Evolutionary conservation across 768 basidiomycete genomes (phyloP), one percentile per base, ranked within the genome.

Genomic region (Hericium rajendrae): DNA sequence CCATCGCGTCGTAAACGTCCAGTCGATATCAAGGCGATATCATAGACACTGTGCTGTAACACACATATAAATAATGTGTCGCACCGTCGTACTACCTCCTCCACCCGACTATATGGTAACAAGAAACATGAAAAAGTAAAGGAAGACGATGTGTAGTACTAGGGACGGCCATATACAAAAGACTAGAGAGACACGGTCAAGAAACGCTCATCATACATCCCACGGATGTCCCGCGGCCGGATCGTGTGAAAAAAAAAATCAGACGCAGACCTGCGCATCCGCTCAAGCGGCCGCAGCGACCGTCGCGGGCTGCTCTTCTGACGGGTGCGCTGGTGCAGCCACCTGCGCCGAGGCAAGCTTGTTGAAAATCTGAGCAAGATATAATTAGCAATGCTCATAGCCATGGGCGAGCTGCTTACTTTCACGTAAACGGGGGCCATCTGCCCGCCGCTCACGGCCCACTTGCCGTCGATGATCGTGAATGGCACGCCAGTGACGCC

Each of bases 401-500:
- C 51, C 13, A 53, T 24, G 37, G 8, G 9, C 32, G 50, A 5
- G 38, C 4, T 16, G 64, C 76, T 63, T 58, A 85, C 87, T 76
- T 85, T 81, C 37, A 84, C 72, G 65, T 81, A 90, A 2, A 84
- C 82, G 43, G 88, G 86, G 48, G 83, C 76, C 4, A 80, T 79
- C 69, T 90, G 88, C 10, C 83, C 84, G 9, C 88, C 88, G 52
- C 79, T 83, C 26, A 90, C 77, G 5, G 83, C 86, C 84, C 86
- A 91, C 66, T 84, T 85, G 12, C 81, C 79, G 67, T 90, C 83
- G 62, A 91, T 85, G 64, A 91, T 80, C 26, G 82, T 85, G 73
- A 89, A 81, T 8, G 90, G 90, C 3, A 92, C 87, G 40, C 89
- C 88, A 5, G 80, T 83, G 53, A 92, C 80, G 16, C 88, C 88